A percentile compares a stretch with the other conserved stretches of the same genome.
phyloP scores from a whole-genome alignment of 139 green algal genomes.

The Chlamydomonas sp. region DNA sequence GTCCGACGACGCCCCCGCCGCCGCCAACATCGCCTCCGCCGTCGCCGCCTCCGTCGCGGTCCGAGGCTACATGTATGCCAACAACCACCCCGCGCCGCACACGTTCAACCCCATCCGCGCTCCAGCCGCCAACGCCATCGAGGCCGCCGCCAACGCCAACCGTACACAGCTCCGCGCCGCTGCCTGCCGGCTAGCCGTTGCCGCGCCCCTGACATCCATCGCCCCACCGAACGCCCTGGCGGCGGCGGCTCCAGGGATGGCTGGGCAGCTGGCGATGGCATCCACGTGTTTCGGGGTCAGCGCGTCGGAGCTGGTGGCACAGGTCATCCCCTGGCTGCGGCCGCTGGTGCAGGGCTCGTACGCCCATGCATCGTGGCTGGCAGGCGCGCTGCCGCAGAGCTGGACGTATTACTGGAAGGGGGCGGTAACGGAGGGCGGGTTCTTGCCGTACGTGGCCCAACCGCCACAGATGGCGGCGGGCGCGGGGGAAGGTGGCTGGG shows the following conservation, averaged over 20 bases:
- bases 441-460: conserved; percentile 4
- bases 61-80: conserved; percentile 28
- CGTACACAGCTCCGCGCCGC: background rate
- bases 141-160: conserved; percentile 11
- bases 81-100: conserved; percentile 18
- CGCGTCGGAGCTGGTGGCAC: background rate
- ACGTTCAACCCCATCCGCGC: conserved; percentile 34
- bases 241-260: too few relatives aligned
- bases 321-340: conserved; percentile 26
- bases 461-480: background rate
- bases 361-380: conserved; percentile 1
- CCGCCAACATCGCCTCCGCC: conserved; percentile 19
- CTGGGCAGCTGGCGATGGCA: too few relatives aligned
- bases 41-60: conserved; percentile 20
- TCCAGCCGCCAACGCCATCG: conserved; percentile 5
- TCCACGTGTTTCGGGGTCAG: background rate
- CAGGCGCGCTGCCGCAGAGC: conserved; percentile 1
- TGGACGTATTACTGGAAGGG: conserved; percentile 35
- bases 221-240: too few relatives aligned
- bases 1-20: conserved; percentile 14
- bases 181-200: background rate
- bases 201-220: too few relatives aligned
- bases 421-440: conserved; percentile 19
- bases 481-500: too few relatives aligned
- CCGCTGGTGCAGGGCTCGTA: background rate